These are phyloP conservation scores for Fusarium caatingaense DNA, from an alignment of 2,329 filamentous ascomycete species.

Conservation along the genomic window DNA sequence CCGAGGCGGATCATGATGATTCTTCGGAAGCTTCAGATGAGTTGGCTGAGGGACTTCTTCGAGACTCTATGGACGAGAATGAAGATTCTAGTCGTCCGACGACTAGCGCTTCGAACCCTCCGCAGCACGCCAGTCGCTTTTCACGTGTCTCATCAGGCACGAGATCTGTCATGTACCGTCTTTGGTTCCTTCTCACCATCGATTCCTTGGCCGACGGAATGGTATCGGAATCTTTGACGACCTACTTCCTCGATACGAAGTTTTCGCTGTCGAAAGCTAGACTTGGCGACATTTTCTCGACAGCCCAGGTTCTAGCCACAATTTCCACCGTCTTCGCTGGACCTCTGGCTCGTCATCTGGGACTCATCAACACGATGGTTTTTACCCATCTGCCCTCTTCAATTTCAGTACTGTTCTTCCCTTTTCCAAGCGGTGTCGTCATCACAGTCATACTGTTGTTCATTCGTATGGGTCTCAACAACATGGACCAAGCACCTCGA, in stretches of 20 bases:
- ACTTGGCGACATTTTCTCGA: slow-evolving; percentile 69
- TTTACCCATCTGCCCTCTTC: slow-evolving; percentile 73
- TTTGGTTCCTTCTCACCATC: slow-evolving; percentile 73
- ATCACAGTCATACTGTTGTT: slow-evolving; percentile 67
- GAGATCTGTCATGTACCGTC: slow-evolving; percentile 68
- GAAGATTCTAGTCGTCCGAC: slow-evolving; percentile 12
- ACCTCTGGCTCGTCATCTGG: slow-evolving; percentile 67
- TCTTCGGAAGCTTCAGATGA: slow-evolving; percentile 37
- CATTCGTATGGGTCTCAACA: slow-evolving; percentile 71
- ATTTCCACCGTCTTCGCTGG: slow-evolving; percentile 67
- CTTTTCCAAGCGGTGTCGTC: slow-evolving; percentile 62
- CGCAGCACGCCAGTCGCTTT: slow-evolving; percentile 52
- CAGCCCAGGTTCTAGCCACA: slow-evolving; percentile 64
- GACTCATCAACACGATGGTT: slow-evolving; percentile 73
- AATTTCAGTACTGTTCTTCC: slow-evolving; percentile 69
- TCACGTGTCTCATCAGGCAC: slow-evolving; percentile 69
- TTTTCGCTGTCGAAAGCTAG: slow-evolving; percentile 67
- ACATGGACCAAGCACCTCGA: slow-evolving; percentile 76
- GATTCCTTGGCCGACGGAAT: slow-evolving; percentile 76
- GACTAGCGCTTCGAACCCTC: slow-evolving; percentile 3
- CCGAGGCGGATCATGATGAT: slow-evolving; percentile 57
- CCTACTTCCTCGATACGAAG: slow-evolving; percentile 68
- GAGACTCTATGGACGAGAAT: slow-evolving; percentile 34
- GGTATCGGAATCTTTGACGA: slow-evolving; percentile 67
- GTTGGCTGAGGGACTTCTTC: slow-evolving; percentile 41